Conservation (phyloP, 2,329 filamentous ascomycete species). For the Colletotrichum ledebouriae region DNA sequence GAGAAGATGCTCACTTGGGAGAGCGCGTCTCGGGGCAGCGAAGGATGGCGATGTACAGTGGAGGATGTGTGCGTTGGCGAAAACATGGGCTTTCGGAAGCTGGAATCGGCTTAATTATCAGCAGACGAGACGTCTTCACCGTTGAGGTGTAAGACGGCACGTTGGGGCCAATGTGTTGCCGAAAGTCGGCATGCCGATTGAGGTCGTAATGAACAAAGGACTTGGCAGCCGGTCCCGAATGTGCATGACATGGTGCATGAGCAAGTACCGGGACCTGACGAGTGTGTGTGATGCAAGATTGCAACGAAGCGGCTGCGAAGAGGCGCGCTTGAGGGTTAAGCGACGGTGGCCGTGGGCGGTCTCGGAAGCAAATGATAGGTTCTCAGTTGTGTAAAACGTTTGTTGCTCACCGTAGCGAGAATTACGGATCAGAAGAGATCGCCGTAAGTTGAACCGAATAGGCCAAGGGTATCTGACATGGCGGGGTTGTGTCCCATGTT, state of each 20-base stretch:
- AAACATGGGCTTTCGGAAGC: neutral
- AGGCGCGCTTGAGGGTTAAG: constrained; percentile 15
- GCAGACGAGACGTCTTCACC: neutral
- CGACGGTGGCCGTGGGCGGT: constrained; percentile 3
- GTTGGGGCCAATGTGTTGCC: constrained; percentile 9
- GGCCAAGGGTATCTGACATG: constrained; percentile 15
- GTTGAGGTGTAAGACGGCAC: neutral
- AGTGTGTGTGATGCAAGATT: constrained; percentile 21
- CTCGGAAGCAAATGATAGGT: neutral
- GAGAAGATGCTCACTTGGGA: constrained; percentile 3
- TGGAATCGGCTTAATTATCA: neutral
- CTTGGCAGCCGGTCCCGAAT: neutral
- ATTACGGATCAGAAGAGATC: constrained; percentile 9
- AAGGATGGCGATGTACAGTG: constrained; percentile 15
- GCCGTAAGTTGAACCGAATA: neutral
- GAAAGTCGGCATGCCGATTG: constrained; percentile 29
- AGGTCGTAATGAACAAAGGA: constrained; percentile 17
- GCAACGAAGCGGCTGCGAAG: constrained; percentile 15
- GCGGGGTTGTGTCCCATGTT: neutral
- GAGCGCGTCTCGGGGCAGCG: neutral
- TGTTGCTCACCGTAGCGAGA: neutral
- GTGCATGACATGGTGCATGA: constrained; percentile 37
- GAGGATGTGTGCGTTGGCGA: constrained; percentile 10
- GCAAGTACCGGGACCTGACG: constrained; percentile 29
- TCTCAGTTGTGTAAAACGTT: constrained; percentile 8